phyloP scores from a whole-genome alignment of 1,139 yeast species.

The Yamadazyma dushanensis region DNA sequence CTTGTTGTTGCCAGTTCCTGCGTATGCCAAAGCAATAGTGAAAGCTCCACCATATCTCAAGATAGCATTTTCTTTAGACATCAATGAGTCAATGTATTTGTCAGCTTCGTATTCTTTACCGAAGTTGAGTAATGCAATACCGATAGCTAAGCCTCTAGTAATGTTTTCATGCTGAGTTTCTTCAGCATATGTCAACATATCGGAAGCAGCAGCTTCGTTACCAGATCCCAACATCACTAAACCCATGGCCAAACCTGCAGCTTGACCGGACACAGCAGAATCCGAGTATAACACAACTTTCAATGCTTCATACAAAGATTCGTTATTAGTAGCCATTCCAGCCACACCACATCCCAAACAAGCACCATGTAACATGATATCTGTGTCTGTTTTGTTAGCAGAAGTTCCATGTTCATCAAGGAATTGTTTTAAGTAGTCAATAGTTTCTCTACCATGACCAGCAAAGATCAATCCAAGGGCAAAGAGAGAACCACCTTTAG shows the following conservation, averaged over 20 bases:
- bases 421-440: slow-evolving; percentile 74
- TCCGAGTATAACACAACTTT: slow-evolving; percentile 86
- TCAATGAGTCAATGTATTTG: slow-evolving; percentile 61
- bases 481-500: slow-evolving; percentile 94
- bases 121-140: slow-evolving; percentile 82
- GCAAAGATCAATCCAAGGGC: slow-evolving; percentile 95
- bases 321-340: slow-evolving; percentile 88
- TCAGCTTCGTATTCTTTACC: slow-evolving; percentile 87
- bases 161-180: slow-evolving; percentile 97
- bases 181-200: slow-evolving; percentile 88
- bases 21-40: slow-evolving; percentile 92
- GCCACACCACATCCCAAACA: slow-evolving; percentile 95
- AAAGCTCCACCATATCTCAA: slow-evolving; percentile 96
- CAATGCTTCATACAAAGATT: slow-evolving; percentile 75
- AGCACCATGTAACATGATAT: slow-evolving; percentile 93
- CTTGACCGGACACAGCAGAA: slow-evolving; percentile 93
- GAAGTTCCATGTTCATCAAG: slow-evolving; percentile 67
- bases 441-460: slow-evolving; percentile 90
- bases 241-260: slow-evolving; percentile 97
- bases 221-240: slow-evolving; percentile 95
- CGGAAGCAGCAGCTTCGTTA: slow-evolving; percentile 65
- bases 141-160: slow-evolving; percentile 86
- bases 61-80: slow-evolving; percentile 76
- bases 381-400: slow-evolving; percentile 73
- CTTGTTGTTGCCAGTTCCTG: slow-evolving; percentile 89